Conservation (phyloP, 2,329 filamentous ascomycete species). For the Penicillium glabrum region DNA sequence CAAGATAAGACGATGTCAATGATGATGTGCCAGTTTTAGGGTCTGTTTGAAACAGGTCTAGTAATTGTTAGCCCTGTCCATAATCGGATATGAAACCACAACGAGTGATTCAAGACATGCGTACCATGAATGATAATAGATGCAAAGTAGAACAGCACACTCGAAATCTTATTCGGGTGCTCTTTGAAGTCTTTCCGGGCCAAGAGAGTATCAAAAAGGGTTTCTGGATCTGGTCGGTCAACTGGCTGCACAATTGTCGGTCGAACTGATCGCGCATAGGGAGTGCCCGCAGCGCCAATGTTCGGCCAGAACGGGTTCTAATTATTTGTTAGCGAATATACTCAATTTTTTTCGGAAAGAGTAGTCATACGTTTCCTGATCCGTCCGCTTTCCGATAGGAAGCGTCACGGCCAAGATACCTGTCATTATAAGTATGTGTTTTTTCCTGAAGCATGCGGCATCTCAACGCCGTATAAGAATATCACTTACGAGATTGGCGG, state of each 20-base stretch:
- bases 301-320: conserved; percentile 63
- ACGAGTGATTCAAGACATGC: background rate
- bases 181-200: conserved; percentile 61
- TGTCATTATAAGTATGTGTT: conserved; percentile 7
- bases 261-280: conserved; percentile 68
- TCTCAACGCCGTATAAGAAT: background rate
- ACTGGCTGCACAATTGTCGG: conserved; percentile 58
- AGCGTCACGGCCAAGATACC: conserved; percentile 39
- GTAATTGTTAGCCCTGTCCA: conserved; percentile 15
- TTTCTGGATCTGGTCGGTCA: conserved; percentile 62
- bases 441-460: background rate
- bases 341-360: conserved; percentile 25
- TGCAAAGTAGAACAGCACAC: conserved; percentile 72
- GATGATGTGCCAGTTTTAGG: conserved; percentile 63
- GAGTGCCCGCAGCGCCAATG: conserved; percentile 64
- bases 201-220: conserved; percentile 68
- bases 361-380: conserved; percentile 38
- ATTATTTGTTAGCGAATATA: conserved; percentile 37
- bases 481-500: conserved; percentile 51
- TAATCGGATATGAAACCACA: background rate
- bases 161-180: conserved; percentile 72
- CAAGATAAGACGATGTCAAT: conserved; percentile 71
- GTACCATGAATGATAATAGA: conserved; percentile 63
- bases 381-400: conserved; percentile 38
- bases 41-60: conserved; percentile 66